Base-by-base conservation (phyloP, 768 basidiomycete genomes). In the Rhodotorula toruloides region DNA sequence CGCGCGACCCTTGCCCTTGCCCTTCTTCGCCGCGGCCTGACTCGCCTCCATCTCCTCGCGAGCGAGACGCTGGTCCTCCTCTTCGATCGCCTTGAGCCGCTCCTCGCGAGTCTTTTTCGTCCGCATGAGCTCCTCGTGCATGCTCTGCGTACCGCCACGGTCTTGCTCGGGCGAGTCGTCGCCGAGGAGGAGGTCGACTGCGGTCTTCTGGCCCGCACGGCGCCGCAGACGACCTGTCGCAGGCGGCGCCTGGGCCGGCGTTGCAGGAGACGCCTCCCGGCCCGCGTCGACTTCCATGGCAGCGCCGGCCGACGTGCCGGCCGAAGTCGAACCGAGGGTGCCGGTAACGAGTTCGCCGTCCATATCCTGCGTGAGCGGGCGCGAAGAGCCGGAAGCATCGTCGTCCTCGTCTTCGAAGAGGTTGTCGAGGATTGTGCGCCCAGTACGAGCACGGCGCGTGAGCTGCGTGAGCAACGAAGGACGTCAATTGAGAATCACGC, bases 41-140 rank as follows among this genome's bases (percentile, higher is more conserved):
- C 69, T 63, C 58, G 63, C 90, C 76, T 90, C 87, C 77, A 87
- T 86, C 37, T 93, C 85, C 6, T 86, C 27, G 29, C 34, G 47
- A 37, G 58, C 54, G 32, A 56, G 67, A 3, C 43, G 86, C 8
- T 84, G 82, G 87, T 12, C 82, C 83, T 36, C 80, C 80, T 77
- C 97, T 92, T 34, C 81, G 63, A 89, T 96, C 1, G 83, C 89
- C 76, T 89, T 86, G 61, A 89, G 88, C 36, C 94, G 86, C 77
- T 89, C 86, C 34, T 84, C 86, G 46, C 82, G 84, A 58, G 86
- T 84, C 75, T 86, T 84, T 39, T 83, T 86, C 2, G 29, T 46
- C 11, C 29, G 42, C 55, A 57, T 34, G 34, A 36, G 44, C 27
- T 25, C 55, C 37, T 52, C 46, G 34, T 48, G 48, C n/a, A 27